Evolutionary conservation across 108 stramenopile species (phyloP).

Genomic region (Cyclotella cryptica): DNA sequence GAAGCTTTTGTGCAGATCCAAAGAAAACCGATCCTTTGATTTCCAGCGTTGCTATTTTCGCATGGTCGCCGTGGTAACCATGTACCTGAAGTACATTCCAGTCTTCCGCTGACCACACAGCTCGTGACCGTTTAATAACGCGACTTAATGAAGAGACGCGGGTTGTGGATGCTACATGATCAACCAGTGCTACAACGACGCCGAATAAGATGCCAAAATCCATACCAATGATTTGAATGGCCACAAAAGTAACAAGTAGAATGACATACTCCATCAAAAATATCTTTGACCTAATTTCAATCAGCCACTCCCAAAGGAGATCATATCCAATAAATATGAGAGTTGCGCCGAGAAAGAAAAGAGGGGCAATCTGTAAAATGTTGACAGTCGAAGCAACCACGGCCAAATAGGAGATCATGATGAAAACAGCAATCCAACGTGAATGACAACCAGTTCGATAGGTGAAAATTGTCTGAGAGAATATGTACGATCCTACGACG

Average conservation of each 20-base stretch:
- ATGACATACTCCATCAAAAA: constrained; percentile 52
- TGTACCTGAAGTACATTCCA: constrained; percentile 66
- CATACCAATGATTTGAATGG: constrained; percentile 58
- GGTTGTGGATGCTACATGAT: constrained; percentile 79
- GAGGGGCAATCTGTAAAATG: constrained; percentile 63
- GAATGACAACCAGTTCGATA: constrained; percentile 87
- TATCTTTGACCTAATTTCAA: constrained; percentile 47
- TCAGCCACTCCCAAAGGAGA: constrained; percentile 55
- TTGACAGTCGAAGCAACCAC: constrained; percentile 76
- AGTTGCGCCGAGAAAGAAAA: constrained; percentile 57
- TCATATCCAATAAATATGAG: constrained; percentile 61
- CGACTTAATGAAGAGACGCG: constrained; percentile 54
- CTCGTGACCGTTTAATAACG: constrained; percentile 71
- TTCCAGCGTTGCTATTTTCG: constrained; percentile 72
- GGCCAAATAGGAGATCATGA: constrained; percentile 64
- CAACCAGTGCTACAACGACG: constrained; percentile 72
- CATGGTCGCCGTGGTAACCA: constrained; percentile 58
- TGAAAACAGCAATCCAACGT: constrained; percentile 74
- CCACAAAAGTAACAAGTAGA: constrained; percentile 46
- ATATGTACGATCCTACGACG: constrained; percentile 88
- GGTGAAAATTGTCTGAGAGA: constrained; percentile 97
- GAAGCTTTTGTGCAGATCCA: constrained; percentile 66
- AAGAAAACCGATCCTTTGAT: constrained; percentile 81
- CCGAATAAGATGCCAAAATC: constrained; percentile 56
- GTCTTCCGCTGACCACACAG: constrained; percentile 66